Evolutionary conservation across 2,329 filamentous ascomycete species (phyloP), one percentile per base, ranked within the genome.

Genomic region (Pseudogymnoascus pannorum): DNA sequence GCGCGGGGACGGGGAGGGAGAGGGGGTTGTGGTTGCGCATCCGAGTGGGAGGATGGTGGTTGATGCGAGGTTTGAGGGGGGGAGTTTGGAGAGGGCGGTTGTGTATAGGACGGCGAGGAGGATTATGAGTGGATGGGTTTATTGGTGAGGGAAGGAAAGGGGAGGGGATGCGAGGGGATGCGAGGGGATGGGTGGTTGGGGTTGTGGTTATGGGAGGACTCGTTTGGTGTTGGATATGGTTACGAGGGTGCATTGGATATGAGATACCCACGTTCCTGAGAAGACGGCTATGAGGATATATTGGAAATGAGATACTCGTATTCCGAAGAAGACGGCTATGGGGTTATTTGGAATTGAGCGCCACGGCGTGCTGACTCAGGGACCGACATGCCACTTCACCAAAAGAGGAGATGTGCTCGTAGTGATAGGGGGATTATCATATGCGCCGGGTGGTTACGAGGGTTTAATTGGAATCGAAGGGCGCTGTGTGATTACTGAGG

Each of bases 51-150:
- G 72, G 31, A 65, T 80, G 24, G 65, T 76, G 11, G 77, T 80
- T 3, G 74, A 73, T 6, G 75, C 76, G 2, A 67, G 71, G 5
- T 78, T 77, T 64, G 65, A 63, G 0, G 59, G 70, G 4, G 77
- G 75, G 0, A 57, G 61, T 1, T 67, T 80, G 54, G 65, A 65
- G 36, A 66, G 71, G 58, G 77, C 74, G 1, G 79, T 75, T 0
- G 76, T 80, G 1, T 80, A 75, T 65, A 72, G 78, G 24, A 81
- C 78, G 3, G 78, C 78, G 5, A 73, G 78, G 40, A 69, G 77
- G 62, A 63, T 80, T 48, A 79, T 81, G 71, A 76, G 79, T 62
- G 78, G 78, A 0, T 69, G 66, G 36, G 72, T 80, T 1, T 78
- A 73, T 62, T 77, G 75, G 76, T 44, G 31, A 33, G 31, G 24